Evolutionary conservation across 2,329 filamentous ascomycete genomes (phyloP).

Genomic region (Dactylonectria macrodidyma): DNA sequence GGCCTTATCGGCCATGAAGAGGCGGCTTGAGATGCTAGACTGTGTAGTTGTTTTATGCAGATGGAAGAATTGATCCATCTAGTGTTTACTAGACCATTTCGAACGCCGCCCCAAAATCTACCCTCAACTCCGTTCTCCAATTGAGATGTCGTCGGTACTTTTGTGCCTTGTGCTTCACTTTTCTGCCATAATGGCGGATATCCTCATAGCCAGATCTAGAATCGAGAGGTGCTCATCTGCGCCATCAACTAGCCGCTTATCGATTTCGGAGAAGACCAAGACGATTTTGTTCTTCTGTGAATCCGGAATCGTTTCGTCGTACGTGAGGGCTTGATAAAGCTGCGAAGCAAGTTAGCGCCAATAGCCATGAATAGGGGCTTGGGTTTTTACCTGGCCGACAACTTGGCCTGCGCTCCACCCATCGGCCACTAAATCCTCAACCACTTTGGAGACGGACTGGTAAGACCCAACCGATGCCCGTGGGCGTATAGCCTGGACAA

Average conservation of each 20-base stretch:
- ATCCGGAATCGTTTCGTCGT: slow-evolving; percentile 87
- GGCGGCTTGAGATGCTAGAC: slow-evolving; percentile 33
- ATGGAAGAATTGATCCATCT: slow-evolving; percentile 34
- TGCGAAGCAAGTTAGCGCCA: slow-evolving; percentile 51
- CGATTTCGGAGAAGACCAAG: slow-evolving; percentile 90
- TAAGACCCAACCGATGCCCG: slow-evolving; percentile 76
- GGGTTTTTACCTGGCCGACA: slow-evolving; percentile 76
- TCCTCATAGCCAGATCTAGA: slow-evolving; percentile 85
- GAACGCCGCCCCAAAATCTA: slow-evolving; percentile 44
- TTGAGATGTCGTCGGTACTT: slow-evolving; percentile 18
- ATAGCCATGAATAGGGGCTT: neutral
- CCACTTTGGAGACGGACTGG: slow-evolving; percentile 80
- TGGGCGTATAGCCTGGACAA: slow-evolving; percentile 84
- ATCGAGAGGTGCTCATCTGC: slow-evolving; percentile 95
- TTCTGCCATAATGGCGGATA: slow-evolving; percentile 79
- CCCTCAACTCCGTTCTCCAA: slow-evolving; percentile 43
- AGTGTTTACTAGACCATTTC: slow-evolving; percentile 39
- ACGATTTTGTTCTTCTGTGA: slow-evolving; percentile 92
- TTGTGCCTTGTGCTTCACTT: slow-evolving; percentile 45
- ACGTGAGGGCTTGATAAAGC: slow-evolving; percentile 87
- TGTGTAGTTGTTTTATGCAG: slow-evolving; percentile 25
- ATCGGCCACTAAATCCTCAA: slow-evolving; percentile 94
- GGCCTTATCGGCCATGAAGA: slow-evolving; percentile 64
- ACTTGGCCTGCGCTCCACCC: slow-evolving; percentile 97
- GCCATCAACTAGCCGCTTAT: slow-evolving; percentile 95